These are phyloP conservation scores for Pichia nanzhaoensis DNA, from an alignment of 805 yeast genomes.

Conservation along the genomic window DNA sequence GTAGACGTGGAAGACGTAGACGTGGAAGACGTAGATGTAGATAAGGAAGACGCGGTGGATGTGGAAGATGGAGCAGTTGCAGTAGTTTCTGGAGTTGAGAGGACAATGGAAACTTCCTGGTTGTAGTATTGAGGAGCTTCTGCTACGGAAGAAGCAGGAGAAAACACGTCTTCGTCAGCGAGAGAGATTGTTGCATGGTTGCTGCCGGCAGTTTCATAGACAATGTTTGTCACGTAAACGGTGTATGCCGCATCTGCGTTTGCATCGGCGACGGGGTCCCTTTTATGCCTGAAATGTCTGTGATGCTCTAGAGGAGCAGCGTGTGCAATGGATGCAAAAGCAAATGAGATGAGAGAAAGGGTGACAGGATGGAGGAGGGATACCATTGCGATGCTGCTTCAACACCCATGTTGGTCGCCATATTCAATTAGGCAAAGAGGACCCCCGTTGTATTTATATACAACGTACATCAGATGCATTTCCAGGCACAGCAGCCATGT, in stretches of 20 bases:
- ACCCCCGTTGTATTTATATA: too few species aligned
- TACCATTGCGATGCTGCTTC: too few species aligned
- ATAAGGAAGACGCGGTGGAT: neutral
- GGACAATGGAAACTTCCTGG: neutral
- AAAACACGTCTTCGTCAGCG: too few species aligned
- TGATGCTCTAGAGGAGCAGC: constrained; percentile 4
- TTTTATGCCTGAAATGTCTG: constrained; percentile 2
- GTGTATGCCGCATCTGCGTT: neutral
- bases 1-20: constrained; percentile 6
- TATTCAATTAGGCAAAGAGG: too few species aligned
- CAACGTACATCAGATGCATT: too few species aligned
- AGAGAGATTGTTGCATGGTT: neutral
- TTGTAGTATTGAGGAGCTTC: neutral
- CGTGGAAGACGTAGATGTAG: neutral
- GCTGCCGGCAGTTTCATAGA: neutral
- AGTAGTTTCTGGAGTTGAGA: neutral
- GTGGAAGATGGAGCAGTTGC: neutral
- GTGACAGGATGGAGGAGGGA: too few species aligned
- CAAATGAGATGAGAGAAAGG: neutral
- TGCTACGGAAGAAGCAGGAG: neutral
- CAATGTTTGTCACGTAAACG: neutral
- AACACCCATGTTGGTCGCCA: too few species aligned
- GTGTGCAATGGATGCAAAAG: neutral
- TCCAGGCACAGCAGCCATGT: too few species aligned
- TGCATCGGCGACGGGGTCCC: neutral